Base-by-base conservation (phyloP, 2,329 filamentous ascomycete species). In the Alternaria brassicicola region DNA sequence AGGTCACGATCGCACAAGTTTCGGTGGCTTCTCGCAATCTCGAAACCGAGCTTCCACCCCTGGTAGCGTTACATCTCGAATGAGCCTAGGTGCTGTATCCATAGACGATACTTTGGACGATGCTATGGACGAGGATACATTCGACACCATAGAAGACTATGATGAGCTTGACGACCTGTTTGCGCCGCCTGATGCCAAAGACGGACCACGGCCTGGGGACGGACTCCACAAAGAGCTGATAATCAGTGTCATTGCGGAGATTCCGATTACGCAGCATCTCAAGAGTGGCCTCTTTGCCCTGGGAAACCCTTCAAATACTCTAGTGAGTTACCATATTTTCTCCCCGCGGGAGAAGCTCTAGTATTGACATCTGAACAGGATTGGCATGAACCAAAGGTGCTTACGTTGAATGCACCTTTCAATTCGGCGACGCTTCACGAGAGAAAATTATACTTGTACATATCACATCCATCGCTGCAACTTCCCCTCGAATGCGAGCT, bases 1-100 rank as follows among this genome's bases (percentile, higher is more conserved):
- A 63, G 89, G 90, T 28, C 85, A 86, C 53, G 83, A 85, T 33
- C 86, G 91, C 41, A 81, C 81, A 43, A 93, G 91, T 67, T 83
- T 86, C 57, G 79, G 78, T 42, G 76, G 76, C 25, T 70, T 71
- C 33, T 70, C 73, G 15, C 73, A 76, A 31, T 75, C 78, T 17
- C 79, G 78, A 46, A 78, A 84, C 57, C 82, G 85, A 65, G 82
- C 80, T n/a, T 88, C 86, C 9, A 82, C 86, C 2, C 84, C 83
- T 23, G 85, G 83, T 33, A 78, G 76, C 43, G 68, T 78, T 39
- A 68, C 70, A 25, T 78, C 76, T 21, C 68, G 76, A 33, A 70
- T 78, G 64, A 79, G 77, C 51, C 54, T 79, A 9, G 73, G 74
- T 10, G 74, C 66, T 15, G 68, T 65, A 13, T 77, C 76, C 21